Percentiles rank a stretch among this genome's conserved stretches.
Conservation (phyloP, 116 monocot species). For the Papilionanthe hybrid region DNA sequence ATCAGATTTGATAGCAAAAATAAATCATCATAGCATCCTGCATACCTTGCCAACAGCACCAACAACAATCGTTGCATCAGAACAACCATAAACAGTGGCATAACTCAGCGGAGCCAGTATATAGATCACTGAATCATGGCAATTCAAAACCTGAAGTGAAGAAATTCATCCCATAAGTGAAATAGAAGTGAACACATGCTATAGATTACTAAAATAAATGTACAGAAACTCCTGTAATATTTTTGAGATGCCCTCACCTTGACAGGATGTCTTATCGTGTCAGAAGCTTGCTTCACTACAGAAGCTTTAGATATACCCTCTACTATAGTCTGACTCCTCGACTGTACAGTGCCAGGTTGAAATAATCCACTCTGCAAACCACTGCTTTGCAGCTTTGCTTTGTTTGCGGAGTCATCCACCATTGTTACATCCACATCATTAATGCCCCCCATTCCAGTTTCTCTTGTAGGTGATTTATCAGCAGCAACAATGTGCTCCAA, state of each 20-base stretch:
- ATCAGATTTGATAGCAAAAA: neutral
- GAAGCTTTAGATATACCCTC: conserved; percentile 90
- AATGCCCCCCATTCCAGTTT: conserved; percentile 38
- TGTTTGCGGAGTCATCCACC: conserved; percentile 51
- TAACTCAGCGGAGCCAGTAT: conserved; percentile 84
- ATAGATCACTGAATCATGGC: conserved; percentile 89
- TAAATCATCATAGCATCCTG: neutral
- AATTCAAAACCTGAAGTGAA: conserved; percentile 74
- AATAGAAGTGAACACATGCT: neutral
- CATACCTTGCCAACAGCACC: conserved; percentile 96
- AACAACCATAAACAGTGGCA: conserved; percentile 94
- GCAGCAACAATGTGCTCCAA: conserved; percentile 21
- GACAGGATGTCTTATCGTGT: conserved; percentile 66
- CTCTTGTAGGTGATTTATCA: conserved; percentile 54
- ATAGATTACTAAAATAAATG: neutral
- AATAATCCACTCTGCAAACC: conserved; percentile 9
- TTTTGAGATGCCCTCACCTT: conserved; percentile 43
- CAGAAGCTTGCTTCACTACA: conserved; percentile 55
- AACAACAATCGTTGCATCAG: conserved; percentile 86
- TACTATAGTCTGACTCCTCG: conserved; percentile 64
- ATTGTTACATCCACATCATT: conserved; percentile 69
- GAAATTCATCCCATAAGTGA: neutral
- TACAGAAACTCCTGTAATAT: neutral
- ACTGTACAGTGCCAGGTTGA: neutral
- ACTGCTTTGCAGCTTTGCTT: conserved; percentile 25